Base-by-base conservation (phyloP, 768 basidiomycete species). In the Crepidotus variabilis region DNA sequence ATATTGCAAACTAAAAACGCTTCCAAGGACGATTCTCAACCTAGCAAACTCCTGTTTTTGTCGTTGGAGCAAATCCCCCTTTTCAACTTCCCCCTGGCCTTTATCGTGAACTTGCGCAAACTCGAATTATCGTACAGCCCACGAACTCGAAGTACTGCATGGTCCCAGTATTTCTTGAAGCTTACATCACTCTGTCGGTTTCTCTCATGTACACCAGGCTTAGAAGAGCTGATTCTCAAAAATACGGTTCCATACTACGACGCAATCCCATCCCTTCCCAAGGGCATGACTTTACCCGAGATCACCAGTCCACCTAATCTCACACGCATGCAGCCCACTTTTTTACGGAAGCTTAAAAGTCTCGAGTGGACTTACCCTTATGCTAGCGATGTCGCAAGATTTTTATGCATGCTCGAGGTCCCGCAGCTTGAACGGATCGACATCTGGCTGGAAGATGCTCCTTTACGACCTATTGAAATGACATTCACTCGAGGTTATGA, bases 331-430 rank as follows among this genome's bases (percentile, higher is more conserved):
- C 36, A 58, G 28, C 60, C 71, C 24, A 59, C 77, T 51, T 66
- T 65, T 51, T 71, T 83, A 33, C 64, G 61, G 3, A 68, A 71
- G 54, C 63, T 83, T 55, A 77, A 70, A 51, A 65, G 60, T n/a
- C 62, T 84, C 46, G 75, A 78, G 32, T 82, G 80, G 79, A 77
- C 72, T 47, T 77, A 71, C 57, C 78, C 78, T 16, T 74, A 68
- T 50, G 64, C 73, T 47, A 67, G 63, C 35, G 79, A 78, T 50
- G 61, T 81, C 47, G 72, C 75, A 51, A 67, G 72, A 28, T 69
- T 83, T 47, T 63, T 82, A 57, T 72, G 75, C 20, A 71, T 79
- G 59, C 56, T 81, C 53, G 57, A 62, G 43, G 57, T 70, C 11
- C 79, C 80, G 8, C 64, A 55, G 32, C 71, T 82, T 54, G 73